Conservation (phyloP, 1,284 basidiomycete genomes). For the Hymenochaete sp. region DNA sequence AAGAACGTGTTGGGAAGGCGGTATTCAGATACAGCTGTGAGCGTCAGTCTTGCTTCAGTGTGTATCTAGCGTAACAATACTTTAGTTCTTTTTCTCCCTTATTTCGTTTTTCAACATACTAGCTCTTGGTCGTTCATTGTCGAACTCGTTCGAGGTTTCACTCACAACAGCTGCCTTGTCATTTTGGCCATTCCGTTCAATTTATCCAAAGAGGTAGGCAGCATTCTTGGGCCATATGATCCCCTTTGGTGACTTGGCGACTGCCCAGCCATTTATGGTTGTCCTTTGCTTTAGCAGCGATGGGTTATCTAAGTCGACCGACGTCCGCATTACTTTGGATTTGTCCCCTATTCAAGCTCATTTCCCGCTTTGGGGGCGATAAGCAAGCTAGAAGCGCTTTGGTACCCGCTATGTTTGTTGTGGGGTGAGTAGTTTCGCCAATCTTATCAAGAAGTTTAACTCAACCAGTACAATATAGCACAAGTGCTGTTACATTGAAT, state of each 20-base stretch:
- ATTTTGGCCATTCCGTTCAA: constrained; percentile 67
- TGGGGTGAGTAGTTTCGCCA: constrained; percentile 27
- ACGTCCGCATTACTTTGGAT: constrained; percentile 85
- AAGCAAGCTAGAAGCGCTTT: constrained; percentile 21
- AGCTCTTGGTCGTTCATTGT: constrained; percentile 80
- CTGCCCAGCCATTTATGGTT: constrained; percentile 4
- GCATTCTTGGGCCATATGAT: background rate
- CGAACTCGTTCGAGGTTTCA: constrained; percentile 89
- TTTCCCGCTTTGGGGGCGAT: constrained; percentile 39
- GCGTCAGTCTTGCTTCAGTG: constrained; percentile 25
- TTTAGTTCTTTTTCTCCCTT: constrained; percentile 72
- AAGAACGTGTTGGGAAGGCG: constrained; percentile 47
- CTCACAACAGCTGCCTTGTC: constrained; percentile 73
- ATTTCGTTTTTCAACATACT: constrained; percentile 84
- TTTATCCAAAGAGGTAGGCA: constrained; percentile 5
- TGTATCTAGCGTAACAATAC: constrained; percentile 2
- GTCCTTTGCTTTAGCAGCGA: constrained; percentile 43
- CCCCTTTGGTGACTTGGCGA: background rate
- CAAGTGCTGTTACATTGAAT: constrained; percentile 30
- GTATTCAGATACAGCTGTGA: constrained; percentile 57
- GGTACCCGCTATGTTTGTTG: constrained; percentile 23
- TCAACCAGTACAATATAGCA: constrained; percentile 25
- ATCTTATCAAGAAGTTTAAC: constrained; percentile 36
- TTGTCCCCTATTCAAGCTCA: constrained; percentile 50
- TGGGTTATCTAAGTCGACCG: constrained; percentile 76